Evolutionary conservation across 495 filamentous ascomycete species (phyloP), one percentile per base, ranked within the genome.

Genomic region (Copromyces sp.): DNA sequence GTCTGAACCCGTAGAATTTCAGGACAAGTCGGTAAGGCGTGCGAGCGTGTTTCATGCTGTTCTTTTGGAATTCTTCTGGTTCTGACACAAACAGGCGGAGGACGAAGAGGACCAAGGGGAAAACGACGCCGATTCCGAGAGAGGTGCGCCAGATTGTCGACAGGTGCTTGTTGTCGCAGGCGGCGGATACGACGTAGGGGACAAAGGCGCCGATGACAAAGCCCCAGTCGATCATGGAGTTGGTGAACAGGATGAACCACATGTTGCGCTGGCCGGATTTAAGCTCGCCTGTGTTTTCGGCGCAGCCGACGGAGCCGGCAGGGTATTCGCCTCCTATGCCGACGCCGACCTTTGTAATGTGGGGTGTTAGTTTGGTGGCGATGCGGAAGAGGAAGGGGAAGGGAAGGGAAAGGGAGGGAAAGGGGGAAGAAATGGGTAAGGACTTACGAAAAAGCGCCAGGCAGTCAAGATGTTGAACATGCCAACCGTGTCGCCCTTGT

Each of bases 201-300:
- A 93, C 89, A 68, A 97, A 86, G 0, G 92, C 88, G 3, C 92
- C 89, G 53, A 92, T 81, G 4, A 95, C 91, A 69, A 92, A 95
- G 0, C 90, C 93, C 84, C 83, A 86, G 79, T 97, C 93, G 73
- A 98, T 96, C 83, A 92, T 90, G 41, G 92, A 87, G 82, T 97
- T 97, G 61, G 94, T 98, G 81, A 96, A 97, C 75, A 96, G 85
- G 77, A 96, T 93, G 81, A 97, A 98, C 93, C 93, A 97, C 29
- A 90, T 87, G 77, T 97, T 95, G 16, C 94, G 84, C 32, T 89
- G 89, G n/a, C 94, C 94, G 9, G 79, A 78, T 79, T 92, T 92
- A 73, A 97, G 82, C 78, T 97, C 93, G 20, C 92, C 92, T 0
- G 90, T 93, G 38, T 90, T 91, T 81, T 98, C 94, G 24, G 93